Evolutionary conservation across 192 early-diverging fungal genomes (phyloP).

Genomic region (Dimargaris verticillata): DNA sequence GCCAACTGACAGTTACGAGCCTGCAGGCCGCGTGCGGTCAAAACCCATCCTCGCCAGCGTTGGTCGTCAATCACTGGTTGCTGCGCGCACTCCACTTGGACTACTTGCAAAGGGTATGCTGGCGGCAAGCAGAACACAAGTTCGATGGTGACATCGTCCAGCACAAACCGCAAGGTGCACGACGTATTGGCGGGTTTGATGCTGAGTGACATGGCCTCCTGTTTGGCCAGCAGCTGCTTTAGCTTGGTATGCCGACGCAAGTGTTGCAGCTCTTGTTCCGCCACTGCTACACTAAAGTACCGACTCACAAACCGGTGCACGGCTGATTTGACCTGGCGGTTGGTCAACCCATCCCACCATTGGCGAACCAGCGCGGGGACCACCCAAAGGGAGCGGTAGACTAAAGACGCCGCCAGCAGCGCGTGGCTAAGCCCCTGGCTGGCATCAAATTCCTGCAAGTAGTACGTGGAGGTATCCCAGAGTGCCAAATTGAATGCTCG

Average conservation of each 20-base stretch:
- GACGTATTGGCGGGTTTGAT: background rate
- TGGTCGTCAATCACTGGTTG: conserved; percentile 28
- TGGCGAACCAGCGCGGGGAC: conserved; percentile 2
- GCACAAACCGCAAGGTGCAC: conserved; percentile 18
- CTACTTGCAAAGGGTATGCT: conserved; percentile 26
- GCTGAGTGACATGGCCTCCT: background rate
- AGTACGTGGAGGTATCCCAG: background rate
- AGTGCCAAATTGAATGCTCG: background rate
- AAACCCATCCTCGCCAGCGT: conserved; percentile 34
- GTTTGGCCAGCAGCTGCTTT: background rate
- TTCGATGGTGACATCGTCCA: conserved; percentile 28
- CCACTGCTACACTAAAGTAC: background rate
- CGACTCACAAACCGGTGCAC: background rate
- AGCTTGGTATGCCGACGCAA: background rate
- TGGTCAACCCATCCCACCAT: background rate
- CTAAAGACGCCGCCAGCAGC: background rate
- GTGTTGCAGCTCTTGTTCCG: background rate
- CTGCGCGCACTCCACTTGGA: conserved; percentile 20
- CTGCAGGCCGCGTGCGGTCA: conserved; percentile 29
- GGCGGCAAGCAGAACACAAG: conserved; percentile 25
- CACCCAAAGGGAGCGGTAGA: background rate
- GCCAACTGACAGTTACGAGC: conserved; percentile 64
- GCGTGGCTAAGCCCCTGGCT: background rate
- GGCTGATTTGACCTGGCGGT: background rate
- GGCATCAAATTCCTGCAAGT: background rate